Evolutionary conservation across 163 green algal genomes (phyloP).

Genomic region (Trebouxia gelatinosa): DNA sequence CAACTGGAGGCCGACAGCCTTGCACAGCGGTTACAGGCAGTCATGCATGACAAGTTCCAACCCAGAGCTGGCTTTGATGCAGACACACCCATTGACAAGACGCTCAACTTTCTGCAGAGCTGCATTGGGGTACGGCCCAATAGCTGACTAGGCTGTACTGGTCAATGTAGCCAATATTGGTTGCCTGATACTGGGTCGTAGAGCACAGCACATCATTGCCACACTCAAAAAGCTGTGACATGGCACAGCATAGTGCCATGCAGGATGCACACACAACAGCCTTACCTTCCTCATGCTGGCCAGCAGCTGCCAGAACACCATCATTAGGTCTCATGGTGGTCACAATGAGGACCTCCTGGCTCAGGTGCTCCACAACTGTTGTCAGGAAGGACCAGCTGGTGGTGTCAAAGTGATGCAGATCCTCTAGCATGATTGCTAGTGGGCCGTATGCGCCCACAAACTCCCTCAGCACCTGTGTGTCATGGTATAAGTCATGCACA

Average conservation of each 20-base stretch:
- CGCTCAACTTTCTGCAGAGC: slow-evolving; percentile 10
- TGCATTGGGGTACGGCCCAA: background rate
- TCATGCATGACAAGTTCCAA: background rate
- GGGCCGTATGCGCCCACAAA: slow-evolving; percentile 62
- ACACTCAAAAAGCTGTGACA: too few species aligned
- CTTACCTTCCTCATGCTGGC: slow-evolving; percentile 16
- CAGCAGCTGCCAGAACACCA: slow-evolving; percentile 34
- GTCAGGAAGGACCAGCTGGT: slow-evolving; percentile 63
- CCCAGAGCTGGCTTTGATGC: background rate
- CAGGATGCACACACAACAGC: too few species aligned
- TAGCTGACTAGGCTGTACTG: too few species aligned
- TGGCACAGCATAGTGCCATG: too few species aligned
- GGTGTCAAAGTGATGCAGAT: slow-evolving; percentile 80
- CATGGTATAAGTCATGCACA: too few species aligned
- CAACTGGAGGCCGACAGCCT: too few species aligned
- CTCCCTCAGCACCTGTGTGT: slow-evolving; percentile 34
- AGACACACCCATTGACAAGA: slow-evolving; percentile 14
- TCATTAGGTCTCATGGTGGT: slow-evolving; percentile 43
- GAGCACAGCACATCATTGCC: too few species aligned
- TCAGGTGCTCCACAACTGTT: slow-evolving; percentile 39
- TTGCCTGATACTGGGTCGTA: too few species aligned
- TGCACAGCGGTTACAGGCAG: background rate
- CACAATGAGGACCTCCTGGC: slow-evolving; percentile 38
- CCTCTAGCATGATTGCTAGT: slow-evolving; percentile 70
- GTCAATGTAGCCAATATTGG: too few species aligned